Evolutionary conservation across 106 monocot species (phyloP).

Genomic region (Agapanthus africanus): DNA sequence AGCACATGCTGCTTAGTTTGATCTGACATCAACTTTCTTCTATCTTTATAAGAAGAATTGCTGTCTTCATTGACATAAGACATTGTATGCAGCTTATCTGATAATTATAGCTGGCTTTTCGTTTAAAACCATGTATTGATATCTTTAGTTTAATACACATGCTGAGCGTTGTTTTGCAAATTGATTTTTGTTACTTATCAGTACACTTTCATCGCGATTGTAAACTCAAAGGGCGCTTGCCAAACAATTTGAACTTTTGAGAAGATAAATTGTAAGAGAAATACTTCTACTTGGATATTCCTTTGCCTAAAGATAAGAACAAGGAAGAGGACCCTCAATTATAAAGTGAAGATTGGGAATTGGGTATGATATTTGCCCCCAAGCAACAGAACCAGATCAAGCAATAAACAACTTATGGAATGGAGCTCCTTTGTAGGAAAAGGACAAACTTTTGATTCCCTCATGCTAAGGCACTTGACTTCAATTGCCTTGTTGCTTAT

Average conservation of each 20-base stretch:
- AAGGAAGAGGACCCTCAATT: constrained; percentile 2
- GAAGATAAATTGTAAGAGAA: constrained; percentile 3
- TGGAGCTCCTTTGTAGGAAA: neutral
- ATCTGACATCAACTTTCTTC: neutral
- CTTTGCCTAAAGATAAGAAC: constrained; percentile 10
- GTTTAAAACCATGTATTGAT: neutral
- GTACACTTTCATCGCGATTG: neutral
- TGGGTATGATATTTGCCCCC: neutral
- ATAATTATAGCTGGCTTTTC: constrained; percentile 2
- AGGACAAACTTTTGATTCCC: constrained; percentile 8
- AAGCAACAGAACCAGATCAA: constrained; percentile 1
- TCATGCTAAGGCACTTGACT: constrained; percentile 13
- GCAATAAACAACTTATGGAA: constrained; percentile 4
- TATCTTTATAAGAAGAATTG: neutral
- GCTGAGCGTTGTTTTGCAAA: neutral
- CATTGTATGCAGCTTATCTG: constrained; percentile 5
- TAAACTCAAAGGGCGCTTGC: neutral
- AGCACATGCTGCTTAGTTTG: constrained; percentile 7
- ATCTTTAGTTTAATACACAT: constrained; percentile 8
- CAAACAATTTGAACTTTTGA: constrained; percentile 2
- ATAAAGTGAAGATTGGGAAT: constrained; percentile 7
- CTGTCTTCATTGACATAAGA: constrained; percentile 7
- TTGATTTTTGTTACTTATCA: neutral
- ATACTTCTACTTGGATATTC: neutral
- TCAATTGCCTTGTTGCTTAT: neutral